A percentile compares a stretch with the other conserved stretches of the same genome.
Conservation (phyloP, 306 rosid genomes). For the Cucumis hystrix region DNA sequence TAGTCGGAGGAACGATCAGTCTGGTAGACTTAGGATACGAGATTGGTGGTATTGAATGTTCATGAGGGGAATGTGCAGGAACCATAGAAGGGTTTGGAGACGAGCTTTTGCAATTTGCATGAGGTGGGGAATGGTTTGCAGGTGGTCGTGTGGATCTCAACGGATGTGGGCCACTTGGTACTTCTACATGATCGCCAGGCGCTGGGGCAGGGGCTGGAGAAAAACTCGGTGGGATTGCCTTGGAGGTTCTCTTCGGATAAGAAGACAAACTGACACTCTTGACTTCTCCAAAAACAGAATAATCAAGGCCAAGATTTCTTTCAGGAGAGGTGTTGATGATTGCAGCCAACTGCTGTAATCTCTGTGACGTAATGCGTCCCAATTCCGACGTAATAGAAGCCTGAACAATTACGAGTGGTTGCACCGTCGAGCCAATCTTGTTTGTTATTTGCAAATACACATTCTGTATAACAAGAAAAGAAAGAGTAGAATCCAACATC, state of each 20-base stretch:
- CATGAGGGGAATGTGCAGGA: conserved; percentile 24
- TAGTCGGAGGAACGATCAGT: conserved; percentile 21
- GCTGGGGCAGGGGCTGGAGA: conserved; percentile 67
- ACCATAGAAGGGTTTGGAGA: conserved; percentile 41
- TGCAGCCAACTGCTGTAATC: conserved; percentile 64
- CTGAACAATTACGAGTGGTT: conserved; percentile 46
- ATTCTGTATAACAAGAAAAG: conserved; percentile 36
- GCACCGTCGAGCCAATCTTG: conserved; percentile 49
- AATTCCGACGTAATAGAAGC: conserved; percentile 42
- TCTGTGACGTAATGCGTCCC: conserved; percentile 46
- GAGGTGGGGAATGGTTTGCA: conserved; percentile 22
- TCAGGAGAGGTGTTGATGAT: conserved; percentile 32
- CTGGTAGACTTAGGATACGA: conserved; percentile 27
- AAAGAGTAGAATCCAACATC: neutral
- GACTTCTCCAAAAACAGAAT: conserved; percentile 63
- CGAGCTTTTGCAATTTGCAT: conserved; percentile 21
- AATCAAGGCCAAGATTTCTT: conserved; percentile 70
- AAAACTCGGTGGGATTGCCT: conserved; percentile 38
- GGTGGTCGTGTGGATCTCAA: conserved; percentile 30
- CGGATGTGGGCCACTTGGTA: conserved; percentile 25
- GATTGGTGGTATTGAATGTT: conserved; percentile 21
- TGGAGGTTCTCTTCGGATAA: conserved; percentile 29
- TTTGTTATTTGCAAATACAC: conserved; percentile 62
- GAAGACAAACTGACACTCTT: conserved; percentile 60
- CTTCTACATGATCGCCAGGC: conserved; percentile 14